Evolutionary conservation across 2,329 filamentous ascomycete species (phyloP).

Genomic region (Volutella citrinella): DNA sequence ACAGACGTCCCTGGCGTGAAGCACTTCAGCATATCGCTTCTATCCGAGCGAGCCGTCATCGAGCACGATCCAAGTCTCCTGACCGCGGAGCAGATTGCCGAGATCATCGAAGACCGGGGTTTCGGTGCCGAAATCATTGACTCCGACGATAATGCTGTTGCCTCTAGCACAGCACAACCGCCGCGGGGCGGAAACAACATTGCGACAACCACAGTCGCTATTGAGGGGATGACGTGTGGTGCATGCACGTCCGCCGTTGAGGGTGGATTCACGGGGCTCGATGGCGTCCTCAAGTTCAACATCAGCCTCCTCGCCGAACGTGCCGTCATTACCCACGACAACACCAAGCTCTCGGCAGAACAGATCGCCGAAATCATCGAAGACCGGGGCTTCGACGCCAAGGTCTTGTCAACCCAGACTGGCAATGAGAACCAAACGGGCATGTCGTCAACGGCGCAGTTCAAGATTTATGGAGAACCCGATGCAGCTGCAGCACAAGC

Average conservation of each 20-base stretch:
- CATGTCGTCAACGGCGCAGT: conserved; percentile 62
- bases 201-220: conserved; percentile 77
- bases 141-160: conserved; percentile 52
- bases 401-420: conserved; percentile 71
- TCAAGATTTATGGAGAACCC: conserved; percentile 80
- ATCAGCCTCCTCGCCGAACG: conserved; percentile 92
- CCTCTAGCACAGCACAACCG: conserved; percentile 12
- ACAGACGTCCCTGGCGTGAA: conserved; percentile 70
- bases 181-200: conserved; percentile 39
- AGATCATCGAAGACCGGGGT: conserved; percentile 67
- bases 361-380: conserved; percentile 82
- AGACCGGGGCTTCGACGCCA: conserved; percentile 84
- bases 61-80: conserved; percentile 66
- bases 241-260: conserved; percentile 93
- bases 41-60: conserved; percentile 82
- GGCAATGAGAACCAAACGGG: conserved; percentile 53
- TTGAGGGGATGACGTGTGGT: conserved; percentile 97
- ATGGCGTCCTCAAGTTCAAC: conserved; percentile 84
- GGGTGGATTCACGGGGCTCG: conserved; percentile 70
- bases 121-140: conserved; percentile 80
- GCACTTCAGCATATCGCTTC: conserved; percentile 75
- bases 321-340: conserved; percentile 82
- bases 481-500: conserved; percentile 69
- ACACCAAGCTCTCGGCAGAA: conserved; percentile 64
- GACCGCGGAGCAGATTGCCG: conserved; percentile 51